These are phyloP conservation scores for Aspergillus amoenus DNA, from an alignment of 2,329 filamentous ascomycete genomes.

Conservation along the genomic window DNA sequence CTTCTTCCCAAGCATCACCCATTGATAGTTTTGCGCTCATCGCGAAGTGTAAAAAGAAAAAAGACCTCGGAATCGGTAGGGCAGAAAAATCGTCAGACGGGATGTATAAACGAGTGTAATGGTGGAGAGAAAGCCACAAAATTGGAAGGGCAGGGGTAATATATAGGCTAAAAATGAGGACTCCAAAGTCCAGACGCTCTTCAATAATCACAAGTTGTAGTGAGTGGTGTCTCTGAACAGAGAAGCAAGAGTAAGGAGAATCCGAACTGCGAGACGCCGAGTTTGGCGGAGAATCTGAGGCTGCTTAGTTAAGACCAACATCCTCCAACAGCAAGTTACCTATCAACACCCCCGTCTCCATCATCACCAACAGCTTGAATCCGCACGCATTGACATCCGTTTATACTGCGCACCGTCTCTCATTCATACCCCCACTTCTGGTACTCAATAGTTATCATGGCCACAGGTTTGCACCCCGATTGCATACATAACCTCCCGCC, in stretches of 20 bases:
- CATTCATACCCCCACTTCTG: background rate
- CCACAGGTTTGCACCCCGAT: conserved; percentile 19
- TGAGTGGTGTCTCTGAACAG: background rate
- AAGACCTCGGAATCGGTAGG: background rate
- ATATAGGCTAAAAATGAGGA: conserved; percentile 4
- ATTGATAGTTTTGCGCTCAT: conserved; percentile 47
- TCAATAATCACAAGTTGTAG: background rate
- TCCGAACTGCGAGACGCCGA: background rate
- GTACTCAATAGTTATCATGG: conserved; percentile 17
- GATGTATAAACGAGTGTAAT: background rate
- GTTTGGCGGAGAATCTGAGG: conserved; percentile 7
- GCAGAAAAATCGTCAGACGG: conserved; percentile 10
- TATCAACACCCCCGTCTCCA: background rate
- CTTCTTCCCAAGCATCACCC: conserved; percentile 82
- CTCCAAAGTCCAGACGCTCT: background rate
- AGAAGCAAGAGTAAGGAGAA: conserved; percentile 1
- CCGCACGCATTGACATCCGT: background rate
- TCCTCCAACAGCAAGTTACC: background rate
- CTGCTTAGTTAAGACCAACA: conserved; percentile 15
- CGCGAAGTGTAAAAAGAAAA: conserved; percentile 8
- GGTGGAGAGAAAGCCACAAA: background rate
- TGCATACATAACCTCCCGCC: conserved; percentile 2
- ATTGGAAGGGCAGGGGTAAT: background rate
- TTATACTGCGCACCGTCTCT: background rate
- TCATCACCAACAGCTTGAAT: background rate